Evolutionary conservation across 495 filamentous ascomycete genomes (phyloP).

Genomic region (Glonium stellatum): DNA sequence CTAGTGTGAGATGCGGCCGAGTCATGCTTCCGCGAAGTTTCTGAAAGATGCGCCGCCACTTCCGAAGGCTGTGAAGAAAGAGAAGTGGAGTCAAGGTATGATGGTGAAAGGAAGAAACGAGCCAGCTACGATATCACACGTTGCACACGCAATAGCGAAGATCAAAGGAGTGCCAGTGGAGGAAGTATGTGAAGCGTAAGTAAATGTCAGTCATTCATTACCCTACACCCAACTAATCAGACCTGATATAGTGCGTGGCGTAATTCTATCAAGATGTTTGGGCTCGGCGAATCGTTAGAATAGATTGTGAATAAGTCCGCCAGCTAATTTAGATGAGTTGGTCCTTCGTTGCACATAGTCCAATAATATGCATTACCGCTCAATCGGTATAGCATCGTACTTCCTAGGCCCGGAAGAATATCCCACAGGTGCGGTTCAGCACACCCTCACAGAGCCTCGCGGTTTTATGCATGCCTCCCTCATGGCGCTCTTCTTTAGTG

Average conservation of each 20-base stretch:
- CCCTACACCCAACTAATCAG: not conserved
- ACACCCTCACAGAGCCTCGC: no score
- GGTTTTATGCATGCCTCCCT: no score
- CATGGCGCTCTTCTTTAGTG: no score
- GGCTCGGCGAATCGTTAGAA: slow-evolving; percentile 18
- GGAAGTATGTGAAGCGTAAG: slow-evolving; percentile 77
- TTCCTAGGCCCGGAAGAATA: no score
- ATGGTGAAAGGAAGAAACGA: slow-evolving; percentile 94
- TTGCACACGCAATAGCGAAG: slow-evolving; percentile 78
- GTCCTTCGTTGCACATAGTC: no score
- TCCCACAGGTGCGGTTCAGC: no score
- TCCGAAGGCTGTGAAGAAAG: slow-evolving; percentile 70
- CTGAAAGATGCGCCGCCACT: slow-evolving; percentile 39
- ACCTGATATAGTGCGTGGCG: slow-evolving; percentile 16
- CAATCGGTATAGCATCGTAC: no score
- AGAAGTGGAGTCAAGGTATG: slow-evolving; percentile 73
- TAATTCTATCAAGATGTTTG: slow-evolving; percentile 29
- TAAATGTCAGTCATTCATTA: slow-evolving; percentile 2
- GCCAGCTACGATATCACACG: slow-evolving; percentile 70
- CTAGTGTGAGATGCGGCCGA: slow-evolving; percentile 58
- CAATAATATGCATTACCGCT: no score
- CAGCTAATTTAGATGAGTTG: no score
- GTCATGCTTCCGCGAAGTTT: slow-evolving; percentile 55
- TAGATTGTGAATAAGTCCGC: not conserved
- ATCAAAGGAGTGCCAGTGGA: slow-evolving; percentile 73